Conservation (phyloP, 2,329 filamentous ascomycete species). For the Fusarium sp. region DNA sequence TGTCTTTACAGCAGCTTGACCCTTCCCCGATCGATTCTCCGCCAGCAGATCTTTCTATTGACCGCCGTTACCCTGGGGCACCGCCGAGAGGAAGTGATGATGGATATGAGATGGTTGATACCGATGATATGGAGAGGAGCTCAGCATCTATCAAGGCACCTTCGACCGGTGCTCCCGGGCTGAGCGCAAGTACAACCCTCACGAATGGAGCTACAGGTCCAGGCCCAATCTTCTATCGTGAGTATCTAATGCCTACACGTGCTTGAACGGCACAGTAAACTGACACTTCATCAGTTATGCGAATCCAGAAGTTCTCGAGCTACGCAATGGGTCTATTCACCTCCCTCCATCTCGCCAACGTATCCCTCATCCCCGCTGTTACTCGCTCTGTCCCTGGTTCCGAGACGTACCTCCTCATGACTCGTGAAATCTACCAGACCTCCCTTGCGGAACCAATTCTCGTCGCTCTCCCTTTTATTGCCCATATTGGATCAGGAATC, state of each 20-base stretch:
- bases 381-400: conserved; percentile 76
- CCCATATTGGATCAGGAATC: conserved; percentile 80
- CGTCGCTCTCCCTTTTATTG: conserved; percentile 75
- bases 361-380: conserved; percentile 79
- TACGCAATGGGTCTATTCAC: conserved; percentile 84
- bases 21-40: conserved; percentile 76
- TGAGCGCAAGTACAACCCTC: conserved; percentile 59
- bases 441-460: conserved; percentile 80
- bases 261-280: neutral
- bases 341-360: conserved; percentile 80
- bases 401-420: conserved; percentile 88
- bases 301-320: conserved; percentile 87
- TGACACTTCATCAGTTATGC: conserved; percentile 44
- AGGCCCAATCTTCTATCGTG: conserved; percentile 79
- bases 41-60: conserved; percentile 55
- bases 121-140: conserved; percentile 46
- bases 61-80: conserved; percentile 50
- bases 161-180: conserved; percentile 57
- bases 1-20: conserved; percentile 79
- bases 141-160: conserved; percentile 51
- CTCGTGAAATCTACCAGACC: conserved; percentile 91
- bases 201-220: conserved; percentile 54
- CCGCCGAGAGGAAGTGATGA: conserved; percentile 39
- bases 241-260: conserved; percentile 39
- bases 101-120: conserved; percentile 38